Base-by-base conservation (phyloP, 345 rosid genomes). In the Citrus glauca region DNA sequence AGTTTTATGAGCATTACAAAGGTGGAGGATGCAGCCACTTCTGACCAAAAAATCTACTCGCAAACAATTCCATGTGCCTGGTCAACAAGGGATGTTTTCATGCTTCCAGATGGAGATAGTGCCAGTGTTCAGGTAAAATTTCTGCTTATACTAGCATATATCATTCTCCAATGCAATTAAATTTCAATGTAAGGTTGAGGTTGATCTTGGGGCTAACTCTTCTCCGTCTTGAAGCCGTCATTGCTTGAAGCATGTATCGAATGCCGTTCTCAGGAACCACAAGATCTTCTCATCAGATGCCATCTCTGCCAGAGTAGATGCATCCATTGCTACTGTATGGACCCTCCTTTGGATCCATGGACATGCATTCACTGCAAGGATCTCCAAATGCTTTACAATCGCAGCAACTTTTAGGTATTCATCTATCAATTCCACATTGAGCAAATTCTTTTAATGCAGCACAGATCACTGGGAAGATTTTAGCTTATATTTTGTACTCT, bases 31-130 rank as follows among this genome's bases (percentile, higher is more conserved):
- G 96, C 93, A 53, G 89, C 84, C 71, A 79, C 87, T 76, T 88
- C 83, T 53, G 99, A 96, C 88, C 99, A 96, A 82, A 96, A 94
- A 82, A 91, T 92, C 80, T 96, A 91, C 74, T 94, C 98, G 66
- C 98, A 94, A 86, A 92, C 95, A 62, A 83, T 90, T 65, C 99
- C 99, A 10, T 81, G 80, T 83, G 78, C 84, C 63, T 72, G 79
- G 65, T 85, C 91, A 71, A 69, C 85, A 38, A 80, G 70, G 11
- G 87, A 88, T 83, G 80, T 78, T 56, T 85, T 83, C 71, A 53
- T 90, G 76, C 76, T 86, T 40, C 71, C 85, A 56, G 84, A 81
- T 82, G 88, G 76, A 62, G 93, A 81, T 79, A 84, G 84, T 74
- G 76, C 25, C 7, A 42, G 68, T 77, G 78, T 82, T 19, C 85